Base-by-base conservation (phyloP, 2,329 filamentous ascomycete genomes). In the Clarireedia monteithiana region DNA sequence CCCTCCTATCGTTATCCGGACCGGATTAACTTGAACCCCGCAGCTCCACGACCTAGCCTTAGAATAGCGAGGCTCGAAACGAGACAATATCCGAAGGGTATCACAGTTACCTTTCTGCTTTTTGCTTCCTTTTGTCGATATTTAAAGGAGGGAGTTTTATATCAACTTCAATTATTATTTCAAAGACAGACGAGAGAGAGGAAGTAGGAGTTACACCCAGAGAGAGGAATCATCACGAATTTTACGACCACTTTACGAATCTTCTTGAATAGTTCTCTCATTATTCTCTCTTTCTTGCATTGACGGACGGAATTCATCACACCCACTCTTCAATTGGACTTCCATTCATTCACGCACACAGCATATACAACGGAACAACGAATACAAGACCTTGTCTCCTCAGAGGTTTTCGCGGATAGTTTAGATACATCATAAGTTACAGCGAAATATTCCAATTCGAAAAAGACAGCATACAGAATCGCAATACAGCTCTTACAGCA, bases 191-290 rank as follows among this genome's bases (percentile, higher is more conserved):
- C 4, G 30, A 34, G 30, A 34, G 10, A 34, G 30, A 34, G 10
- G 30, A 12, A 4, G 3, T 9, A 34, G 30, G 30, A 34, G 30
- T 3, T 34, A 34, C 9, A 34, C 5, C 10, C 30, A 34, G 30
- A 34, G 30, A 14, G 30, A 9, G 30, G 30, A 34, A 34, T 34
- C 12, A 34, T 54, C 42, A 67, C 64, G 63, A 66, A 59, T 46
- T 63, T 68, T 63, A 68, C 65, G 66, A 67, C 63, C 58, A 54
- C 57, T 64, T 59, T 57, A 68, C 65, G 66, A 68, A 67, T 68
- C 65, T 66, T 64, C 60, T 66, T 66, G 62, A 61, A 60, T 63
- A 54, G 39, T 42, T 20, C 17, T 20, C 17, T 42, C 6, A 52
- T 23, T 23, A 24, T 30, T 6, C 44, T 38, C 40, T 54, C 40